A percentile compares a stretch with the other conserved stretches of the same genome.
Conservation (phyloP, 176 grass and related monocot species). For the Tillandsia leiboldiana region DNA sequence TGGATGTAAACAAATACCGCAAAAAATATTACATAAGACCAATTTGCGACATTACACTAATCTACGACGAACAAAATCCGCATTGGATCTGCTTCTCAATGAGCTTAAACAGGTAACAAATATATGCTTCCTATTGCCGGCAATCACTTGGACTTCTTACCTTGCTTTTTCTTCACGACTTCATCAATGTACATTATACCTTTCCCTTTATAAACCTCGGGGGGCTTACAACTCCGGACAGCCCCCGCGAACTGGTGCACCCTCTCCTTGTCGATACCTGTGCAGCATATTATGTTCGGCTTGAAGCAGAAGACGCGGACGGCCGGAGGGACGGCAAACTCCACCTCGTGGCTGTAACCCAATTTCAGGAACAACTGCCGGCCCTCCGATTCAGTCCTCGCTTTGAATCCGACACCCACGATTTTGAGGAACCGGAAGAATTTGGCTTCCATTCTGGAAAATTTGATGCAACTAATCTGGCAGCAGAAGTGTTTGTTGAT, state of each 20-base stretch:
- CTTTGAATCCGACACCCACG: conserved; percentile 55
- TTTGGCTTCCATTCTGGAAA: conserved; percentile 34
- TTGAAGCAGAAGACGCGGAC: conserved; percentile 72
- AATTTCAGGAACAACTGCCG: conserved; percentile 62
- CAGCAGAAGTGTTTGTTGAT: neutral
- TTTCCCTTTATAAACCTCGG: conserved; percentile 55
- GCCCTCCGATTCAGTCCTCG: conserved; percentile 48
- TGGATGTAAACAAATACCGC: too few relatives aligned
- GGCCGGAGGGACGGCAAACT: conserved; percentile 47
- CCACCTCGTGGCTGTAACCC: conserved; percentile 58
- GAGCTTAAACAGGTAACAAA: too few relatives aligned
- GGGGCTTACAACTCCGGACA: conserved; percentile 48
- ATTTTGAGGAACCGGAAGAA: conserved; percentile 57
- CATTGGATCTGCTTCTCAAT: too few relatives aligned
- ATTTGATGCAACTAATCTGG: too few relatives aligned
- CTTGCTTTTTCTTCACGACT: conserved; percentile 52
- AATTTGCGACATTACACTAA: too few relatives aligned
- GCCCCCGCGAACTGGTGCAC: conserved; percentile 48
- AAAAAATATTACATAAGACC: too few relatives aligned
- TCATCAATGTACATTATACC: conserved; percentile 61
- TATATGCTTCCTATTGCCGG: neutral
- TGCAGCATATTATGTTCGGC: conserved; percentile 49
- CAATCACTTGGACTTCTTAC: conserved; percentile 48
- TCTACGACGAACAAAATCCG: too few relatives aligned
- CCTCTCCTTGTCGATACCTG: conserved; percentile 35